phyloP scores from a whole-genome alignment of 345 rosid species.

The Arabis alpina region DNA sequence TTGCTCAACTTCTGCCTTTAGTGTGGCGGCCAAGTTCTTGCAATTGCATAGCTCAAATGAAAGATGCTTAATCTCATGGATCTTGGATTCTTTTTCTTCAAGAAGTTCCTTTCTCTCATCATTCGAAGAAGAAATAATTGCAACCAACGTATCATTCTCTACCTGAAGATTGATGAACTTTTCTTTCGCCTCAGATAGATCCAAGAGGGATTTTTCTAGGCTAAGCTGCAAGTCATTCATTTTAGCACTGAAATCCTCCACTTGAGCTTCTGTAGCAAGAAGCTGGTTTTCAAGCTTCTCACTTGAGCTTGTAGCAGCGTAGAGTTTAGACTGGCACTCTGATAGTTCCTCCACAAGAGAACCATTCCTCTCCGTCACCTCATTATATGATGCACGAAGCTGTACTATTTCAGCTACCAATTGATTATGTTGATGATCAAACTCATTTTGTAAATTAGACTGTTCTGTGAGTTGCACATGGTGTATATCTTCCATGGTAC shows the following conservation, averaged over 20 bases:
- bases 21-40: constrained; percentile 47
- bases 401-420: constrained; percentile 51
- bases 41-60: constrained; percentile 54
- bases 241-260: constrained; percentile 57
- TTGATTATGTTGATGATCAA: constrained; percentile 47
- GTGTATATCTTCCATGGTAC: constrained; percentile 56
- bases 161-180: constrained; percentile 51
- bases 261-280: constrained; percentile 53
- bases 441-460: constrained; percentile 53
- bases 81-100: constrained; percentile 53
- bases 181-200: constrained; percentile 57
- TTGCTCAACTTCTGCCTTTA: constrained; percentile 63
- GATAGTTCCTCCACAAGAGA: constrained; percentile 60
- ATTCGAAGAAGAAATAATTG: constrained; percentile 47
- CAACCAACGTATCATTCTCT: constrained; percentile 65
- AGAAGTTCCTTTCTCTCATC: constrained; percentile 57
- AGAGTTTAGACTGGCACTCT: constrained; percentile 62
- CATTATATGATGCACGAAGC: constrained; percentile 52
- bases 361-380: constrained; percentile 47
- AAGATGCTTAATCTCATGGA: constrained; percentile 58
- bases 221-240: constrained; percentile 60
- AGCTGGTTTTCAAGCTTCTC: constrained; percentile 58
- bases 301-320: constrained; percentile 46
- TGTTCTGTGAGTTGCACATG: constrained; percentile 68
- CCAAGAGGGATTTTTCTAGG: constrained; percentile 59